Evolutionary conservation across 2,329 filamentous ascomycete genomes (phyloP).

Genomic region (Calonectria fujianensis): DNA sequence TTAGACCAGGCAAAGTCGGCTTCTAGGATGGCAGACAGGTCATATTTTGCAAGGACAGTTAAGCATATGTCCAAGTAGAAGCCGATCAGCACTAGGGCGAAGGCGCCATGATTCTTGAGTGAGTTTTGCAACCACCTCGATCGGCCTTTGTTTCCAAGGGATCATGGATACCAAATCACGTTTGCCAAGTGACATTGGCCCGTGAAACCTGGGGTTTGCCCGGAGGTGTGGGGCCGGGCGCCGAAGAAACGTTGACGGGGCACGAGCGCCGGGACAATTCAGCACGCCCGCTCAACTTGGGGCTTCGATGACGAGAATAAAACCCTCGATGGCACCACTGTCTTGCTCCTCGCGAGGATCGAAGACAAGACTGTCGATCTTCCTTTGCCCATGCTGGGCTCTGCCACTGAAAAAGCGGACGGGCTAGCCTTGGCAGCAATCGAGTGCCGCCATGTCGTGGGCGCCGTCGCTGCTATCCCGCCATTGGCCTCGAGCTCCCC

Average conservation of each 20-base stretch:
- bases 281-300: not conserved
- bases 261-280: not conserved
- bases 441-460: not conserved
- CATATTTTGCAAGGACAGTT: not conserved
- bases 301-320: not conserved
- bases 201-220: not conserved
- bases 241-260: not conserved
- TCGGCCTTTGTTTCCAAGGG: not conserved
- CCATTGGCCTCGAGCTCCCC: not conserved
- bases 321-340: not conserved
- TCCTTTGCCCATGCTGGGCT: not conserved
- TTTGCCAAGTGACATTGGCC: not conserved
- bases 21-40: not conserved
- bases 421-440: not conserved
- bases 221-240: conserved; percentile 10
- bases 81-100: not conserved
- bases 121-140: not conserved
- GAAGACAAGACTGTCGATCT: not conserved
- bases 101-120: not conserved
- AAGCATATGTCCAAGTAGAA: not conserved
- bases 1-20: not conserved
- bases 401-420: not conserved
- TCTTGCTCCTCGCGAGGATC: not conserved
- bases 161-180: not conserved
- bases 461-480: not conserved